phyloP scores from a whole-genome alignment of 2,329 filamentous ascomycete genomes.

The Podosphaera aphanis region DNA sequence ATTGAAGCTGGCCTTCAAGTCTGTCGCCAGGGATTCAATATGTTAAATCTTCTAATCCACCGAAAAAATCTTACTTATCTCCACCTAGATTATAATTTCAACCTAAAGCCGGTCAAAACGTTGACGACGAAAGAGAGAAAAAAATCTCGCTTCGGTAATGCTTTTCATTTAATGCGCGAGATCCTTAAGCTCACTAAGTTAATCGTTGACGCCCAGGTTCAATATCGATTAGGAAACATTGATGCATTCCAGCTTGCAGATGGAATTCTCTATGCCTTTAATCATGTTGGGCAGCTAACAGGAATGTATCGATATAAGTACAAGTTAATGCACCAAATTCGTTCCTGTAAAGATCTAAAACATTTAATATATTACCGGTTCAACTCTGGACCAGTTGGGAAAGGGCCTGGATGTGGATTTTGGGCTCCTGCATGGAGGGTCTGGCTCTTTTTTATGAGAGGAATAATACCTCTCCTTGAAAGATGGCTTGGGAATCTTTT shows the following conservation, averaged over 20 bases:
- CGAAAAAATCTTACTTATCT: conserved; percentile 96
- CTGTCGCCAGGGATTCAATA: conserved; percentile 95
- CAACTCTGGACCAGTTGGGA: conserved; percentile 88
- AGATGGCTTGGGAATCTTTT: conserved; percentile 93
- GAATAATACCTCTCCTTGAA: conserved; percentile 88
- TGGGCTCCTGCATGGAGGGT: conserved; percentile 98
- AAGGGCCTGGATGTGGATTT: conserved; percentile 93
- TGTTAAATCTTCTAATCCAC: conserved; percentile 93
- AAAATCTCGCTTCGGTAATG: conserved; percentile 97
- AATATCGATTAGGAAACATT: conserved; percentile 92
- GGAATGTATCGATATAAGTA: conserved; percentile 99
- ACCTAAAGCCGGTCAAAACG: conserved; percentile 95
- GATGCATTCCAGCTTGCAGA: conserved; percentile 97
- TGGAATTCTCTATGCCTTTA: conserved; percentile 97
- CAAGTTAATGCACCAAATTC: conserved; percentile 98
- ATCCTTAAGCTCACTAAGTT: conserved; percentile 88
- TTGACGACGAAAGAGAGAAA: conserved; percentile 96
- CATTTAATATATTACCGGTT: conserved; percentile 98
- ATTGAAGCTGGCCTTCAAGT: conserved; percentile 96
- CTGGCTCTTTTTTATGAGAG: conserved; percentile 98
- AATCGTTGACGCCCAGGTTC: conserved; percentile 94
- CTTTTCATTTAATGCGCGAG: conserved; percentile 96
- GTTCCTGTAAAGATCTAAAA: conserved; percentile 96
- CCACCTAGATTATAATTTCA: conserved; percentile 98
- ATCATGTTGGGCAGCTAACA: conserved; percentile 91